Percentiles rank a stretch among this genome's conserved stretches.
These are phyloP conservation scores for Thecaphora thlaspeos DNA, from an alignment of 1,284 basidiomycete genomes.

Conservation along the genomic window DNA sequence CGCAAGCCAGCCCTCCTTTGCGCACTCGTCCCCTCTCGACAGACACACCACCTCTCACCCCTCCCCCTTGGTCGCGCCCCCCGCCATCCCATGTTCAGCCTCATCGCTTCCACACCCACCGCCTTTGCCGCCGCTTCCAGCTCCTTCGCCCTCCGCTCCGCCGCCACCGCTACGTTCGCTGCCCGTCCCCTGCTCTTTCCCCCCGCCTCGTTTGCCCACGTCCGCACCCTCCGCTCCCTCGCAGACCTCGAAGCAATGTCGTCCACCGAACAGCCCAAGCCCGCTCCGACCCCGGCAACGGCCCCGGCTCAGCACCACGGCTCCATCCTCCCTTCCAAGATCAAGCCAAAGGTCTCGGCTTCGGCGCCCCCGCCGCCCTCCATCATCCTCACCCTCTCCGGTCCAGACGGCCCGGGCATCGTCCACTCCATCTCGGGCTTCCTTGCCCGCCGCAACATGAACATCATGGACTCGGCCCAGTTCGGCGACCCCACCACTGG, in stretches of 20 bases:
- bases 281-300: slow-evolving; percentile 8
- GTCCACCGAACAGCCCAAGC: slow-evolving; percentile 49
- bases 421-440: slow-evolving; percentile 48
- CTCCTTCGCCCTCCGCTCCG: neutral
- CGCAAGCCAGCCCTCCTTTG: too few relatives aligned
- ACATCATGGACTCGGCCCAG: slow-evolving; percentile 56
- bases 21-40: too few relatives aligned
- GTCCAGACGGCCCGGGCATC: slow-evolving; percentile 52
- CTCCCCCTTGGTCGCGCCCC: neutral
- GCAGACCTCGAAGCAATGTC: slow-evolving; percentile 40
- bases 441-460: slow-evolving; percentile 44
- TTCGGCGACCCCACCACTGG: slow-evolving; percentile 49
- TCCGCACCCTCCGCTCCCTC: slow-evolving; percentile 26
- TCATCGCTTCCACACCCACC: slow-evolving; percentile 20
- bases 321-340: slow-evolving; percentile 26
- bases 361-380: slow-evolving; percentile 58
- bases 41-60: neutral
- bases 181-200: neutral
- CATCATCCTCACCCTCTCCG: slow-evolving; percentile 54
- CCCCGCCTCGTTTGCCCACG: neutral
- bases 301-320: slow-evolving; percentile 11
- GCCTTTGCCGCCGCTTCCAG: slow-evolving; percentile 12
- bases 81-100: slow-evolving; percentile 26
- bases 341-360: slow-evolving; percentile 49
- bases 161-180: neutral